Evolutionary conservation across 1,284 basidiomycete species (phyloP), one percentile per base, ranked within the genome.

Genomic region (Butyriboletus appendiculatus): DNA sequence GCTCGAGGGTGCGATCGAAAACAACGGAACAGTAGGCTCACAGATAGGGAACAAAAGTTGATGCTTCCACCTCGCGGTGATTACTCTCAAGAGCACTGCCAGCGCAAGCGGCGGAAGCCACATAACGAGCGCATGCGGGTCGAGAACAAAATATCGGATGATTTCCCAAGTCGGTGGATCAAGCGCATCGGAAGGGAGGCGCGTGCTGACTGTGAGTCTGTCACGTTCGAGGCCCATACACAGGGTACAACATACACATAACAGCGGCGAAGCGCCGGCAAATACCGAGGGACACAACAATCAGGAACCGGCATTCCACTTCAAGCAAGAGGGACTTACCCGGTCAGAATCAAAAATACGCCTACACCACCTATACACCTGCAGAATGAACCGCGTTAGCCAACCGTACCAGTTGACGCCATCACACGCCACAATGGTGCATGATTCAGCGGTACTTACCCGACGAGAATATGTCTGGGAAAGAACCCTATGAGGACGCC

Each of bases 291-390:
- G 24, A 45, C 33, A 26, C 2, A 7, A n/a, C 20, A 3, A 50
- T 64, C 20, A 62, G 50, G 22, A 46, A 45, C 38, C 24, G 33
- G 43, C 1, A 8, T 34, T 42, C 34, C 41, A 6, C 9, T 45
- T 41, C 10, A 28, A 44, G 1, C 5, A 38, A 30, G 30, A 22
- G 16, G 28, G 12, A 70, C 79, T 55, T 60, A 90, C 87, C 94
- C 94, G 1, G 94, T 97, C 63, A 90, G 78, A 48, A 96, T 84
- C 39, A 99, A 77, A 73, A 99, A 99, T 15, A 91, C 85, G 14
- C 96, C 96, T 24, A 99, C 94, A 24, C 96, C 96, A 12, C 96
- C 96, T 42, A 99, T 98, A 66, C 95, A 96, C 1, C 89, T 90
- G 38, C 3, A 33, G 4, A 26, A 44, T 10, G 15, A 38, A 40